phyloP scores from a whole-genome alignment of 257 asterid genomes.

The Solanum tarijense region DNA sequence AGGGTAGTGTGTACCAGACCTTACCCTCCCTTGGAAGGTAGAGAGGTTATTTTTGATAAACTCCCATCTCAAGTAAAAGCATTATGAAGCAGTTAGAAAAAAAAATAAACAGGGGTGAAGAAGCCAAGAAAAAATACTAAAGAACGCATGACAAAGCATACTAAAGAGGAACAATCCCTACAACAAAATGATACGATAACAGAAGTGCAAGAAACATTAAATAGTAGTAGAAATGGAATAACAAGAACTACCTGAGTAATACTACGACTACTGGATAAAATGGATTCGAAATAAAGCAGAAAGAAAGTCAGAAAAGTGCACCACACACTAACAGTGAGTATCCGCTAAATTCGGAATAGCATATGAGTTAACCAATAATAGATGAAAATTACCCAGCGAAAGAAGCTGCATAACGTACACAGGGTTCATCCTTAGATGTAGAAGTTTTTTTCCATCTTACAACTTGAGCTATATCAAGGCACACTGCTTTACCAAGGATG shows the following conservation, averaged over 20 bases:
- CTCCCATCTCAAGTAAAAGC: not conserved
- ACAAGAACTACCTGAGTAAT: not conserved
- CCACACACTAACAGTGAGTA: not conserved
- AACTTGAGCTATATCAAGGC: constrained; percentile 90
- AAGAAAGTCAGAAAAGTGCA: not conserved
- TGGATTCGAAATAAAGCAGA: not conserved
- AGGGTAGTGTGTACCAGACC: not conserved
- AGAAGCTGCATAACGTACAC: constrained; percentile 96
- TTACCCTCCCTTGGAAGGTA: not conserved
- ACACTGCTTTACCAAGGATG: constrained; percentile 74
- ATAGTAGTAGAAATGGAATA: not conserved
- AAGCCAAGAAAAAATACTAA: not conserved
- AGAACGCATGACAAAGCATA: not conserved
- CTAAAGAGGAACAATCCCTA: not conserved
- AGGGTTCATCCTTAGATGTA: constrained; percentile 68
- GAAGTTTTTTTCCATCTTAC: constrained; percentile 81
- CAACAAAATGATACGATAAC: not conserved
- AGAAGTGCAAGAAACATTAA: not conserved
- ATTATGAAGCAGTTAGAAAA: not conserved
- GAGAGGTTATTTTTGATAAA: not conserved
- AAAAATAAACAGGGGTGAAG: not conserved
- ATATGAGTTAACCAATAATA: not conserved
- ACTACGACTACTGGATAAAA: not conserved
- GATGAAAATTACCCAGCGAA: constrained; percentile 75
- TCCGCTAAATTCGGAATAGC: not conserved